Evolutionary conservation across 495 filamentous ascomycete species (phyloP).

Genomic region (Lentithecium fluviatile): DNA sequence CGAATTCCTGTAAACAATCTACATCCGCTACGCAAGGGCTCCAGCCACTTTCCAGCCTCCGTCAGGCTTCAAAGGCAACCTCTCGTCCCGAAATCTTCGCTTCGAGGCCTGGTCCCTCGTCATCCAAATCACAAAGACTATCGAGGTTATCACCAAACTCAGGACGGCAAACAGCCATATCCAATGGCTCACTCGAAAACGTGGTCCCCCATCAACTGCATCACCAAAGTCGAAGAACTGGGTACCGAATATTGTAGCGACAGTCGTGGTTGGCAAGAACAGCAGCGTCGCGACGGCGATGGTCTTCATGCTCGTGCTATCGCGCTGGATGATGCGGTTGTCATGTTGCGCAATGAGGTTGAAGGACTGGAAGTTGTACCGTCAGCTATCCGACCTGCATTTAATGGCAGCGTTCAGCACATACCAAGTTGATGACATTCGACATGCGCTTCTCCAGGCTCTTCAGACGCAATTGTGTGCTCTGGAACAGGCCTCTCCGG

Average conservation of each 20-base stretch:
- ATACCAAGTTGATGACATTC: conserved; percentile 27
- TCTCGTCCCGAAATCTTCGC: not conserved
- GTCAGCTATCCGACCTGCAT: not conserved
- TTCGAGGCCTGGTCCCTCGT: not conserved
- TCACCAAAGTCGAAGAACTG: conserved; percentile 13
- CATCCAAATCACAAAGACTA: not conserved
- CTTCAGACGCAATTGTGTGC: conserved; percentile 10
- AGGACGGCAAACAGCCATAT: conserved; percentile 5
- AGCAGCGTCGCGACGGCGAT: conserved; percentile 13
- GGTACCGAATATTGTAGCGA: conserved; percentile 17
- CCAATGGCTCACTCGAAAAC: not conserved
- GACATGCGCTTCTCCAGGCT: conserved; percentile 29
- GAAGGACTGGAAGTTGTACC: conserved; percentile 12
- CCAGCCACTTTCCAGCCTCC: not conserved
- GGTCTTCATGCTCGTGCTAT: conserved; percentile 25
- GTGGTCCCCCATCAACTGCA: not conserved
- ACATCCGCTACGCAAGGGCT: too few relatives aligned
- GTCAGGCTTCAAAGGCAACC: not conserved
- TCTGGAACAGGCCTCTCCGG: conserved; percentile 2
- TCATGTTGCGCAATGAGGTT: conserved; percentile 31
- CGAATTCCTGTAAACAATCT: too few relatives aligned
- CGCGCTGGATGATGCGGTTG: conserved; percentile 21
- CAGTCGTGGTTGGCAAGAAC: conserved; percentile 1
- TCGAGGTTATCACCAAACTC: not conserved
- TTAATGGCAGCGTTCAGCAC: not conserved